Evolutionary conservation across 371 early-diverging fungal genomes (phyloP).

Genomic region (Quaeritorhiza haematococci): DNA sequence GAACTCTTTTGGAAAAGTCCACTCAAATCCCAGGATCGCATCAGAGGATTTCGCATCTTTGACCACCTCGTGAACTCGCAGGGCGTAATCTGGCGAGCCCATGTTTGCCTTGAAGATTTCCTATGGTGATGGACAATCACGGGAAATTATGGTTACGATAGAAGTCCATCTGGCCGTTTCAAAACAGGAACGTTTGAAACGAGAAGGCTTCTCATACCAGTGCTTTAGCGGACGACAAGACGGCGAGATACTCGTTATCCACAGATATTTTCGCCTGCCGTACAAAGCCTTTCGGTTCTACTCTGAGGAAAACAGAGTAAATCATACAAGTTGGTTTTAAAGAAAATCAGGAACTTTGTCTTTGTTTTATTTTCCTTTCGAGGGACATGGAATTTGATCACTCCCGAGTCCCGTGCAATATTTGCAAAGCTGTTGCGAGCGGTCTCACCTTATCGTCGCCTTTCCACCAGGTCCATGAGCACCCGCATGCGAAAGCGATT

Average conservation of each 20-base stretch:
- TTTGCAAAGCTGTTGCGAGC: too few relatives aligned
- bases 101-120: neutral
- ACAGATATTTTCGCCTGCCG: conserved; percentile 24
- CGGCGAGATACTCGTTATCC: conserved; percentile 19
- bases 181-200: too few relatives aligned
- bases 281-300: conserved; percentile 20
- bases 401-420: too few relatives aligned
- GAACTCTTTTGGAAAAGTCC: conserved; percentile 28
- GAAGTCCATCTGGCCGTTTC: too few relatives aligned
- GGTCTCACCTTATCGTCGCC: too few relatives aligned
- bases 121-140: neutral
- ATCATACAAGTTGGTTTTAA: too few relatives aligned
- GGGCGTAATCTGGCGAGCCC: neutral
- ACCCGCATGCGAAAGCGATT: neutral
- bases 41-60: conserved; percentile 24
- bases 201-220: conserved; percentile 22
- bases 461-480: too few relatives aligned
- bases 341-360: too few relatives aligned
- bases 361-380: too few relatives aligned
- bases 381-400: too few relatives aligned
- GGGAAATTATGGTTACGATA: neutral
- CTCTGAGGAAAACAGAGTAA: neutral
- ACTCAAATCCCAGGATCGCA: conserved; percentile 39
- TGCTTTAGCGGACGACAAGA: conserved; percentile 28
- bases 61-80: conserved; percentile 10